Evolutionary conservation across 2,329 filamentous ascomycete species (phyloP), one percentile per base, ranked within the genome.

Genomic region (Tothia fuscella): DNA sequence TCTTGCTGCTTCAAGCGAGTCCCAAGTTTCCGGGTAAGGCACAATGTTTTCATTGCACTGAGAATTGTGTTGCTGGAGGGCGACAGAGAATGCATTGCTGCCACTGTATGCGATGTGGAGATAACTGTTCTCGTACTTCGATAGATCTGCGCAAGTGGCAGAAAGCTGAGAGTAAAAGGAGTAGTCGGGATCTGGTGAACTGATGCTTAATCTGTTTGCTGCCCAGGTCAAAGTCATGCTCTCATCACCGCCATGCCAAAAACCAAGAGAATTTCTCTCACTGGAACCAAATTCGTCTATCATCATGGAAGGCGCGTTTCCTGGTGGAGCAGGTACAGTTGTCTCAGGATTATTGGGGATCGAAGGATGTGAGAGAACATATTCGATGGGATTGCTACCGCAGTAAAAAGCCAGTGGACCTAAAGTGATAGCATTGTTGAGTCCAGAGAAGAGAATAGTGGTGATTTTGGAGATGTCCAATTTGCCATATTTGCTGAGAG

Each of bases 231-330:
- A 56, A 4, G 58, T 62, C 52, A 79, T 68, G 13, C 67, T 66
- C 45, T 81, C 76, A 35, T 78, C 76, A n/a, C 65, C 65, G 7
- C 79, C 78, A 54, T 82, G 78, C 71, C 76, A 82, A 56, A 74
- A 70, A 3, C 70, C 72, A 2, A 82, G 65, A 14, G 72, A 67
- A 51, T 83, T 82, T 20, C 58, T 65, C 46, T 66, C 59, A 3
- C 57, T 43, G 48, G 64, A 66, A 26, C 58, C 58, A 48, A 83
- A 83, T 3, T 66, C 67, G 57, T 83, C 79, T 43, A 83, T 72
- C 0, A 80, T 62, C 22, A 76, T 62, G 10, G 61, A 57, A 13
- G 66, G 62, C 20, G 66, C 66, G 16, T 66, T 64, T 37, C 69
- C 64, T 10, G 58, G 49, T 3, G 71, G 72, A 3, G 69, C 67